Conservation (phyloP, 148 eudicot species). For the Fallopia convolvulus region DNA sequence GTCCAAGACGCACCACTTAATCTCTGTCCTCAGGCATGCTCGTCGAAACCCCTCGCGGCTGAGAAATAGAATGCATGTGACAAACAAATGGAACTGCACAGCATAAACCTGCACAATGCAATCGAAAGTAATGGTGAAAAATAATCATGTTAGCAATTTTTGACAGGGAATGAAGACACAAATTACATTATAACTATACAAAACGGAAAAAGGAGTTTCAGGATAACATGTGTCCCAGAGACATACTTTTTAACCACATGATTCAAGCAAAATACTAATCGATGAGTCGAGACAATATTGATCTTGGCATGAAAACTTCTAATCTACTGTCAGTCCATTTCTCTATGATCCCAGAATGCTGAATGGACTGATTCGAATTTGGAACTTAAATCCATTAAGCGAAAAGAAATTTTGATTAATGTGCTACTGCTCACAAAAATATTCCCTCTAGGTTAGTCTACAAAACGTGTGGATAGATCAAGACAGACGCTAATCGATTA, state of each 20-base stretch:
- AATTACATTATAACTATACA: not conserved
- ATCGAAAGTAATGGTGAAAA: slow-evolving; percentile 5
- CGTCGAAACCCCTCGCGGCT: slow-evolving; percentile 97
- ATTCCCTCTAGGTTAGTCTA: not conserved
- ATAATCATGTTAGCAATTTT: not conserved
- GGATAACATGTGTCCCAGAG: not conserved
- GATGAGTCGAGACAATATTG: not conserved
- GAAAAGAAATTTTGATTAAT: not conserved
- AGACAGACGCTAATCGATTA: not conserved
- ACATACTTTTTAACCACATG: not conserved
- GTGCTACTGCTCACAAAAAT: not conserved
- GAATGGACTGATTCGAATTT: not conserved
- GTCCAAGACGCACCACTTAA: slow-evolving; percentile 39
- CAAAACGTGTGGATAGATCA: not conserved
- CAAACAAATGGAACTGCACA: slow-evolving; percentile 88
- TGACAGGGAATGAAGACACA: not conserved
- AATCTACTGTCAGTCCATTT: not conserved
- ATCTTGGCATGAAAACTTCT: not conserved
- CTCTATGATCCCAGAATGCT: not conserved
- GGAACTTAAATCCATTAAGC: not conserved
- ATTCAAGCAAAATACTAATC: not conserved
- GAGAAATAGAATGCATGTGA: slow-evolving; percentile 79
- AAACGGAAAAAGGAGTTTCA: not conserved
- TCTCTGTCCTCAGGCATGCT: slow-evolving; percentile 89
- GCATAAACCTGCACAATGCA: slow-evolving; percentile 68